These are phyloP conservation scores for Penicillium thymicola DNA, from an alignment of 2,329 filamentous ascomycete species.

Conservation along the genomic window DNA sequence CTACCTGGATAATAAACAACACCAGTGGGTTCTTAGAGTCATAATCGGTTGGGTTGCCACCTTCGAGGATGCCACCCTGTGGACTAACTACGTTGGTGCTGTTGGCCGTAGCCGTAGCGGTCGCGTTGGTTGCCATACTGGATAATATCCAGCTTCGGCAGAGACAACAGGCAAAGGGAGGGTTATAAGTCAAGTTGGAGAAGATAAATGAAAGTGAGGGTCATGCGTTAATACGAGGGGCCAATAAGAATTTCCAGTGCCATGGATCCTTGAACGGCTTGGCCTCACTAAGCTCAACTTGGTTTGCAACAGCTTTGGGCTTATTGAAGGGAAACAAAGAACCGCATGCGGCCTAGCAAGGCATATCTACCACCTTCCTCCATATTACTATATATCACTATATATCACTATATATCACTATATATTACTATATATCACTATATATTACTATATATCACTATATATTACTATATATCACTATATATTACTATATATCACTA, in stretches of 20 bases:
- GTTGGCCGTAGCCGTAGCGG: conserved; percentile 15
- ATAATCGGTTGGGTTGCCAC: conserved; percentile 65
- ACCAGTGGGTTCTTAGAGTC: conserved; percentile 69
- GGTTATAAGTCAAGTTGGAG: neutral
- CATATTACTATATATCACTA: too few relatives aligned
- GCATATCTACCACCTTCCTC: too few relatives aligned
- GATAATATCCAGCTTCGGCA: neutral
- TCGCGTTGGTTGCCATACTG: conserved; percentile 20
- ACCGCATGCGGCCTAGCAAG: neutral
- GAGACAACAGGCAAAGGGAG: neutral
- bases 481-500: too few relatives aligned
- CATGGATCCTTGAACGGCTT: neutral
- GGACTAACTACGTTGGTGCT: conserved; percentile 33
- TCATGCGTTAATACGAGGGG: neutral
- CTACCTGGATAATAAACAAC: conserved; percentile 71
- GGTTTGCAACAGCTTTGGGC: neutral
- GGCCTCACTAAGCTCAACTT: neutral
- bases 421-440: too few relatives aligned
- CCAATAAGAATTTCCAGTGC: neutral
- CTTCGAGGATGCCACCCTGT: conserved; percentile 70
- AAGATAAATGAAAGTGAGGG: conserved; percentile 2
- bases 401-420: too few relatives aligned
- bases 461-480: too few relatives aligned
- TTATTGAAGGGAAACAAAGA: neutral
- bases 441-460: too few relatives aligned